Base-by-base conservation (phyloP, 202 grass and related monocot genomes). In the Zizania palustris region DNA sequence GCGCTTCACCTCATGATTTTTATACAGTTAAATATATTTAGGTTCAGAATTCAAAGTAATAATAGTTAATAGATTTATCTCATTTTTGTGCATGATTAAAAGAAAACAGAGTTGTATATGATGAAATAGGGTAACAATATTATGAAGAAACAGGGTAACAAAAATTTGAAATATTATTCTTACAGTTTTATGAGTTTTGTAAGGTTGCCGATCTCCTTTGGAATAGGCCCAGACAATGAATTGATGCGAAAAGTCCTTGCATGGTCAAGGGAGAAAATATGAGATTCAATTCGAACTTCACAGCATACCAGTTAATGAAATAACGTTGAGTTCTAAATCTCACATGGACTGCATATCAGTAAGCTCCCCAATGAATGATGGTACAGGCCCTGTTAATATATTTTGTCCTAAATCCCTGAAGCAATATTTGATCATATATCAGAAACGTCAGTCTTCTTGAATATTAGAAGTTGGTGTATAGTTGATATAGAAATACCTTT, bases 161-260 rank as follows among this genome's bases (percentile, higher is more conserved):
- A 53, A 63, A 79, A 66, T 62, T 72, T 4, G 4, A 84, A 40
- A 60, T 3, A 68, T n/a, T 69, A 28, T 74, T 18, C 84, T 92
- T 92, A 98, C 95, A 98, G 59, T 2, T 41, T 45, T 67, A 67
- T 0, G 1, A 98, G 89, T 15, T 92, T 79, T 0, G 46, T 19
- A 80, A 98, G 96, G 53, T 95, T 95, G 5, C 96, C 96, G 0
- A 98, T 71, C 74, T 98, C 91, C 83, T 87, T 92, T 7, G 95
- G 91, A 67, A 95, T 41, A 80, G 91, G 75, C 61, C 96, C 96
- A 40, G 91, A 87, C 35, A 98, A 87, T 28, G 91, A 83, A 87
- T 98, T 95, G 57, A 54, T 68, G 42, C 83, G 78, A 5, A 98
- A 0, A 83, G 1, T n/a, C 83, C 95, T 93, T 84, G 60, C 46